Base-by-base conservation (phyloP, 2,329 filamentous ascomycete species). In the Colletotrichum echinochloae region DNA sequence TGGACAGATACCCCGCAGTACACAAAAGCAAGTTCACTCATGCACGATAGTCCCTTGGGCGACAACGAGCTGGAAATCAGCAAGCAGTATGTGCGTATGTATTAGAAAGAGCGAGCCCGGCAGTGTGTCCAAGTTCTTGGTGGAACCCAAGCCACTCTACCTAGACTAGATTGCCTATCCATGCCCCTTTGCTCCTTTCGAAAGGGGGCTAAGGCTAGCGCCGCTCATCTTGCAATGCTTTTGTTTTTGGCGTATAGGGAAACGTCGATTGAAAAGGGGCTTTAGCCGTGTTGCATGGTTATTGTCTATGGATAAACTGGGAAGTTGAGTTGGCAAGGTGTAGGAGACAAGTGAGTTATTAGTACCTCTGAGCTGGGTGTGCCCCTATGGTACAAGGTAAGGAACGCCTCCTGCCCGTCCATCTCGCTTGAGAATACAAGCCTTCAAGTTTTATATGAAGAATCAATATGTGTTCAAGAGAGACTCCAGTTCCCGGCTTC, bases 1-100 rank as follows among this genome's bases (percentile, higher is more conserved):
- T 44, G 56, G 33, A 66, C 26, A 52, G 46, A 66, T 66, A 61
- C 56, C 63, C 56, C 26, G 23, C 35, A 35, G 39, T 20, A 54
- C 30, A 44, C 37, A 51, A 44, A 54, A 39, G 16, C 18, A 61
- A 39, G n/a, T 51, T 51, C 30, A 61, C 33, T 39, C 33, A 39
- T 7, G 5, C 2, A 26, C 44, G 30, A 39, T 5, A 28, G 8
- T 11, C 5, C 3, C 20, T 1, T 28, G 23, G 23, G 23, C 5
- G 11, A 20, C 2, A 18, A 14, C 11, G 23, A 37, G 16, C 12
- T 49, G 44, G 3, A 4, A 37, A 49, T 23, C 23, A 28, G 33
- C 33, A 39, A 23, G 3, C 14, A 37, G 44, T 28, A 9, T 20
- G n/a, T 12, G n/a, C 28, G 11, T 12, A 20, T 54, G 1, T 8